Conservation (phyloP, 306 rosid genomes). For the Begonia peltatifolia region DNA sequence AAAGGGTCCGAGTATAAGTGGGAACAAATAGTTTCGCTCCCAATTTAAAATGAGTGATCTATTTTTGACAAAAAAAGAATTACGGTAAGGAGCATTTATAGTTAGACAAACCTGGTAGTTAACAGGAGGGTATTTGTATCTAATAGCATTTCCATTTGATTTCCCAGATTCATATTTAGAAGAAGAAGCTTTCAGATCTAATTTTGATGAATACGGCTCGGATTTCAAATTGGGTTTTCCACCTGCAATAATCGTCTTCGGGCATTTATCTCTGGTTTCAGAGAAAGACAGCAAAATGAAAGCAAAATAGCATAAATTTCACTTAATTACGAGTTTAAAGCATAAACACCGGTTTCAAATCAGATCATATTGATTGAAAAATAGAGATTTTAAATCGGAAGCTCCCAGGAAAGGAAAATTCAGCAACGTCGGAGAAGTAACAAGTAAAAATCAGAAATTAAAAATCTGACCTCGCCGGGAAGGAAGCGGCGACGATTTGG, state of each 20-base stretch:
- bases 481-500: slow-evolving; percentile 13
- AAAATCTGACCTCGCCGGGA: slow-evolving; percentile 31
- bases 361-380: neutral
- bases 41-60: neutral
- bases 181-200: slow-evolving; percentile 25
- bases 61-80: neutral
- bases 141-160: slow-evolving; percentile 28
- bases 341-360: neutral
- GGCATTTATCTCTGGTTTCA: too few relatives aligned
- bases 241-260: slow-evolving; percentile 35
- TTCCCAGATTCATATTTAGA: slow-evolving; percentile 20
- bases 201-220: slow-evolving; percentile 26
- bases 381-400: neutral
- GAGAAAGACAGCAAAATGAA: slow-evolving; percentile 2
- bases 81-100: neutral
- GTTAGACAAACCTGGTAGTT: slow-evolving; percentile 37
- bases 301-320: neutral
- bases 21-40: neutral
- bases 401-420: slow-evolving; percentile 5
- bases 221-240: slow-evolving; percentile 26
- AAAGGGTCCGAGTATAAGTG: neutral
- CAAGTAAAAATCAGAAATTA: neutral
- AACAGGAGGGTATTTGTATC: slow-evolving; percentile 44
- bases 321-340: neutral
- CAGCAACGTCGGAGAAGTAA: neutral